Evolutionary conservation across 257 asterid species (phyloP).

Genomic region (Ilex asprella): DNA sequence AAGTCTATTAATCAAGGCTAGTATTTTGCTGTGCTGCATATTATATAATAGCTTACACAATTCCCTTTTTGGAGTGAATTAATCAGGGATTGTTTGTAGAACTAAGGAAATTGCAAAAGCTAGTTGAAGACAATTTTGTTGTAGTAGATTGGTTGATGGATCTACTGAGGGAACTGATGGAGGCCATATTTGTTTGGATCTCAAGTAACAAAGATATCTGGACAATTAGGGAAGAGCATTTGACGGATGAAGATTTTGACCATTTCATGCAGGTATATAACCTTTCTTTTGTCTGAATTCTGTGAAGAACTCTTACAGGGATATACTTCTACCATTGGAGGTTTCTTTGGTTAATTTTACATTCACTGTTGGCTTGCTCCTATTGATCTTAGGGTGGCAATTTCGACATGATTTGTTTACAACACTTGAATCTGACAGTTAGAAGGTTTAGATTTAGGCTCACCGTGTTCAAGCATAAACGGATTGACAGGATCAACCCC

Average conservation of each 20-base stretch:
- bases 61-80: constrained; percentile 5
- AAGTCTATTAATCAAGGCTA: not conserved
- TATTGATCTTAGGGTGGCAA: too few relatives aligned
- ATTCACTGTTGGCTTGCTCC: too few relatives aligned
- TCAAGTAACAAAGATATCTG: constrained; percentile 27
- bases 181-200: constrained; percentile 36
- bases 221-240: constrained; percentile 20
- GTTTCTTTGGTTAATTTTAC: too few relatives aligned
- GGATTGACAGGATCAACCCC: too few relatives aligned
- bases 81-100: constrained; percentile 54
- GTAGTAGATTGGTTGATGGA: constrained; percentile 39
- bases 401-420: too few relatives aligned
- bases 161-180: constrained; percentile 45
- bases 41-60: not conserved
- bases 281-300: not conserved
- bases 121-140: constrained; percentile 37
- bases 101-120: constrained; percentile 52
- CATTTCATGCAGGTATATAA: constrained; percentile 48
- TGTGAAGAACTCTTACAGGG: too few relatives aligned
- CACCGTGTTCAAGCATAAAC: too few relatives aligned
- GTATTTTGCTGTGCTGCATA: not conserved
- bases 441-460: too few relatives aligned
- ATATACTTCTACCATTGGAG: too few relatives aligned
- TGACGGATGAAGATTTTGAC: constrained; percentile 14
- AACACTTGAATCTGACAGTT: too few relatives aligned